Evolutionary conservation across 495 filamentous ascomycete species (phyloP), one percentile per base, ranked within the genome.

Genomic region (Hyaloscypha variabilis): DNA sequence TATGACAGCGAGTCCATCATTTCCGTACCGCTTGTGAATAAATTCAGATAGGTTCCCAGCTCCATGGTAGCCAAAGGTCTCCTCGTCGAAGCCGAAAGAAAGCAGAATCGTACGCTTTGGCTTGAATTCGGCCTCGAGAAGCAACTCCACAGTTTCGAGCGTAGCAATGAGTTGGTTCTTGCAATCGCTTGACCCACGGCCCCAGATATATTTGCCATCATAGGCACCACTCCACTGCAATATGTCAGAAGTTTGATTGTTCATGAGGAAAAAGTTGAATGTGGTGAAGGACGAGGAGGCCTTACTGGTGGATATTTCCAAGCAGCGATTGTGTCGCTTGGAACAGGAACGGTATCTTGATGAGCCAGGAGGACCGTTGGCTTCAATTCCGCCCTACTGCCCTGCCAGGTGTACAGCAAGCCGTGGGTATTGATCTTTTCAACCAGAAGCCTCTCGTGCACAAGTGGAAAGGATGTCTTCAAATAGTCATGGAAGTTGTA

Each of bases 231-330:
- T 80, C n/a, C n/a, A n/a, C n/a, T n/a, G n/a, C n/a, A n/a, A n/a
- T n/a, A n/a, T n/a, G n/a, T n/a, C n/a, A n/a, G n/a, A n/a, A n/a
- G n/a, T n/a, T n/a, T n/a, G n/a, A n/a, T n/a, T n/a, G n/a, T n/a
- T n/a, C n/a, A n/a, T n/a, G n/a, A n/a, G n/a, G n/a, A n/a, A n/a
- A n/a, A n/a, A n/a, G n/a, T n/a, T n/a, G n/a, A n/a, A n/a, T n/a
- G n/a, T n/a, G n/a, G n/a, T n/a, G n/a, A n/a, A n/a, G n/a, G n/a
- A n/a, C n/a, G n/a, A n/a, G n/a, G n/a, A n/a, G n/a, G n/a, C n/a
- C n/a, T n/a, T 69, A 88, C 90, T 8, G 87, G 87, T 5, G 86
- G 85, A 67, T 89, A 78, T 0, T 83, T 85, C 87, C 87, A 91
- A 10, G 17, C 26, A 13, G 26, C 10, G 61, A 82, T 79, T 11